Base-by-base conservation (phyloP, 768 basidiomycete genomes). In the Calocybe gangraenosa region DNA sequence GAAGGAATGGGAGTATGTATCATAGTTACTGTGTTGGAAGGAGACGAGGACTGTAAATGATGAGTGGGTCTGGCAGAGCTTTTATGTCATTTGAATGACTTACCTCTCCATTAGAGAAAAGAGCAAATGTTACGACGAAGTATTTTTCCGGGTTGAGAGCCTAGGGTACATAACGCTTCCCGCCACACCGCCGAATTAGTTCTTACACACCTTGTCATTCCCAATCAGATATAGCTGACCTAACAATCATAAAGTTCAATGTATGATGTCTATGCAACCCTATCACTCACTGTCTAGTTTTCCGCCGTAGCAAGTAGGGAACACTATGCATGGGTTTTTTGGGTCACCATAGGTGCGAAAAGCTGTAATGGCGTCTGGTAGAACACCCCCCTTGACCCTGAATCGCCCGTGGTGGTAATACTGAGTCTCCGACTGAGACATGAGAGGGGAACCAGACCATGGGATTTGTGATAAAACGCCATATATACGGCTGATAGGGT, bases 21-120 rank as follows among this genome's bases (percentile, higher is more conserved):
- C 21, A 7, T 21, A 3, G 22, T 58, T 47, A 79, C 78, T 48
- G 79, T 80, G 56, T 79, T 81, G 0, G 79, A 81, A 22, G 79
- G 78, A 28, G 79, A 80, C 15, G 79, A 81, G 0, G 79, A 81
- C 78, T 81, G 28, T 8, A 19, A 14, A 6, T 21, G 17, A 35
- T 40, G 7, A 38, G 25, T 42, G 17, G 13, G 36, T 22, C 50
- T 13, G 53, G 40, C 30, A 20, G 34, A 43, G 10, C 21, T 28
- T 6, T 5, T 21, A 44, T n/a, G 28, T 3, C 23, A 32, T 28
- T 13, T 13, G 33, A 10, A 17, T n/a, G 30, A 44, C 66, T 25
- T 44, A 77, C 79, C 70, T 81, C 78, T 58, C 79, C 79, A 48
- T 77, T 77, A 31, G 73, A 78, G 52, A 80, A 81, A 22, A 79